These are phyloP conservation scores for Trichoderma atrobrunneum DNA, from an alignment of 2,329 filamentous ascomycete genomes.

Conservation along the genomic window DNA sequence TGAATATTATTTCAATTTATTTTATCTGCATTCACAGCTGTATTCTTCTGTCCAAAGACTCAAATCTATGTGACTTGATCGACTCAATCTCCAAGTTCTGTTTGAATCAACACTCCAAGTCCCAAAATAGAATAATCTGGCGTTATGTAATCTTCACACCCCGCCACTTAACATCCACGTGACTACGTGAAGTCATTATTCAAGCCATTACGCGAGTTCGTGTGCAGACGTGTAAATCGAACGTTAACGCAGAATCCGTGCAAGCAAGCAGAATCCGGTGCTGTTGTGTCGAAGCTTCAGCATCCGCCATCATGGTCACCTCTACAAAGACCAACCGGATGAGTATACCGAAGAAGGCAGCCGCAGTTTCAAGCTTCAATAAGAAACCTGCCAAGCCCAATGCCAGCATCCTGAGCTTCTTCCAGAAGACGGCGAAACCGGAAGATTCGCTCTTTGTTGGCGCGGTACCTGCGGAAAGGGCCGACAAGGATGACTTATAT, in stretches of 20 bases:
- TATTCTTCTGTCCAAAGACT: background rate
- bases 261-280: background rate
- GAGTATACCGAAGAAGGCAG: constrained; percentile 34
- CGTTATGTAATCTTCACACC: background rate
- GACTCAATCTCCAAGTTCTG: background rate
- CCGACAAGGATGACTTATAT: constrained; percentile 31
- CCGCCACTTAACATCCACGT: background rate
- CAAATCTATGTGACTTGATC: background rate
- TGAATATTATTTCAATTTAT: background rate
- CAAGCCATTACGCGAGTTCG: background rate
- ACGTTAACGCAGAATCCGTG: background rate
- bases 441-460: constrained; percentile 58
- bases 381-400: constrained; percentile 49
- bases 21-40: background rate
- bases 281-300: background rate
- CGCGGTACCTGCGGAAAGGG: constrained; percentile 22
- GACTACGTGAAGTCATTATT: background rate
- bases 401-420: constrained; percentile 70
- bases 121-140: background rate
- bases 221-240: background rate
- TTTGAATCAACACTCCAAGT: background rate
- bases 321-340: constrained; percentile 34
- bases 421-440: constrained; percentile 64
- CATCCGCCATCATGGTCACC: constrained; percentile 32
- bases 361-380: constrained; percentile 23